These are phyloP conservation scores for Maudiozyma serrabonitensis DNA, from an alignment of 805 yeast species.

Conservation along the genomic window DNA sequence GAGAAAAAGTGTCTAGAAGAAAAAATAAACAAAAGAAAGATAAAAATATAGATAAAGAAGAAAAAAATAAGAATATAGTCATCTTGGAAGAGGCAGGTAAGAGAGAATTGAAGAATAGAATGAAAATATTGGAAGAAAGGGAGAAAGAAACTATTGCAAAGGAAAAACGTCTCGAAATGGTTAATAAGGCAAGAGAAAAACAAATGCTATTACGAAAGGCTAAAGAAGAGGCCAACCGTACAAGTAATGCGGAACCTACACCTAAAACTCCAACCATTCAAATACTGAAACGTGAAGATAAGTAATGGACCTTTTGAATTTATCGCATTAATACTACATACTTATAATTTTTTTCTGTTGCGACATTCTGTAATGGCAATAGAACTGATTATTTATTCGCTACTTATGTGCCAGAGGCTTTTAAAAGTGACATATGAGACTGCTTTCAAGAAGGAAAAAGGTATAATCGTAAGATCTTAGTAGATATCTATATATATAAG, in stretches of 20 bases:
- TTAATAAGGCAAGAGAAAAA: not conserved
- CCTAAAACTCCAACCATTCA: slow-evolving; percentile 1
- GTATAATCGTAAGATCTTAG: too few species aligned
- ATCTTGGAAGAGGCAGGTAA: slow-evolving; percentile 27
- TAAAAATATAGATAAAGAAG: not conserved
- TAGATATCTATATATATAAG: not conserved
- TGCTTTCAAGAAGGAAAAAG: too few species aligned
- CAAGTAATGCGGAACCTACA: not conserved
- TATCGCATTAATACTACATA: too few species aligned
- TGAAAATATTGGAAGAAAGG: slow-evolving; percentile 13
- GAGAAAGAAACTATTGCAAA: slow-evolving; percentile 2
- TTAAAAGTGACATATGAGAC: too few species aligned
- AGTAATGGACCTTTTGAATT: not conserved
- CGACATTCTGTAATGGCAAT: too few species aligned
- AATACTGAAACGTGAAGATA: slow-evolving; percentile 3
- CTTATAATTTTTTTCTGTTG: too few species aligned
- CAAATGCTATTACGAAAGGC: not conserved
- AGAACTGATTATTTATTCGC: too few species aligned
- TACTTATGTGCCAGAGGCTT: too few species aligned
- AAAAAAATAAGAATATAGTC: slow-evolving; percentile 18
- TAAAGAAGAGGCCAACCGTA: not conserved
- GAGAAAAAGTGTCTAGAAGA: slow-evolving; percentile 4
- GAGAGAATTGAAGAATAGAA: slow-evolving; percentile 22
- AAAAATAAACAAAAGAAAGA: not conserved
- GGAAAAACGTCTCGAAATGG: not conserved